Evolutionary conservation across 805 yeast species (phyloP), one percentile per base, ranked within the genome.

Genomic region (Dipodascus geniculatus): DNA sequence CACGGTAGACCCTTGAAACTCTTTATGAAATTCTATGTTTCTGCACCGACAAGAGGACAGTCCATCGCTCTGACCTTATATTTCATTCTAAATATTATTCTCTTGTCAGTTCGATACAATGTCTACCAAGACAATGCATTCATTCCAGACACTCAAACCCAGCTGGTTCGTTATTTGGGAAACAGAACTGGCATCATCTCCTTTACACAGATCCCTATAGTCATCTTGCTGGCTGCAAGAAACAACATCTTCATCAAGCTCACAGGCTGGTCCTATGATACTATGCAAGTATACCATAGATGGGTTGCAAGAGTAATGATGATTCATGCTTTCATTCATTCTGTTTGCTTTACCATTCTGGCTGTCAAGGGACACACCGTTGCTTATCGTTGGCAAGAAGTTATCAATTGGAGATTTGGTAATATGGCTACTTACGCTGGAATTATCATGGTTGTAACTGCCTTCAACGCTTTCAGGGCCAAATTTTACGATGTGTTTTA

Each of bases 171-270:
- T 1, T 59, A 55, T 49, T 14, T 60, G 17, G 62, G 62, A 22
- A 60, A 56, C 47, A n/a, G 63, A 23, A 55, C 62, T 0, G 63
- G 62, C 0, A 58, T 60, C 23, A 60, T 60, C 22, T 55, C 61
- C 1, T 60, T 60, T 24, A 55, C 62, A 19, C 57, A 63, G 23
- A 3, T 61, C 22, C 69, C 70, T 1, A 47, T 64, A 17, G 52
- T 65, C 38, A 53, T 62, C 17, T 24, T 65, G 33, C 64, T 85
- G 65, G 87, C 87, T 2, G 82, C 83, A 35, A 72, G 93, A 59
- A 86, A 86, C 64, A 86, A 84, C 63, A 79, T 86, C 19, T 69
- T 85, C 60, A 77, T 77, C 57, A 68, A 67, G 61, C 54, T 83
- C 6, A 77, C 89, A 0, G 87, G 89, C 1, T 74, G 85, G 71